Percentiles rank a stretch among this genome's conserved stretches.
These are phyloP conservation scores for Meyerozyma guilliermondii DNA, from an alignment of 1,139 yeast species.

Conservation along the genomic window DNA sequence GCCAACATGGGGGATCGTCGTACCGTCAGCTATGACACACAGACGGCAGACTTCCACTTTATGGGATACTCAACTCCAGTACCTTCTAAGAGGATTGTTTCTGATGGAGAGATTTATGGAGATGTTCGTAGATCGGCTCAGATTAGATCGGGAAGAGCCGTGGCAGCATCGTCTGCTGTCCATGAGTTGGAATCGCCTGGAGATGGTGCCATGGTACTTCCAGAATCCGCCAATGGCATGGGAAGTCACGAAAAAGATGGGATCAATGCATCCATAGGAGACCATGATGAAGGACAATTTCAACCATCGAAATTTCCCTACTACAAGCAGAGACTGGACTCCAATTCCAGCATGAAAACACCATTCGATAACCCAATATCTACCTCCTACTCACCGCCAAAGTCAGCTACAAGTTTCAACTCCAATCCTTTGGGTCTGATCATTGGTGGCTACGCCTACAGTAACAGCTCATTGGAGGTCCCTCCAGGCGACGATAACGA, in stretches of 20 bases:
- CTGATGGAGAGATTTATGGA: neutral
- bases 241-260: neutral
- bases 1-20: slow-evolving; percentile 14
- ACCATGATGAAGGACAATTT: neutral
- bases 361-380: neutral
- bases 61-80: neutral
- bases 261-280: neutral
- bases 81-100: neutral
- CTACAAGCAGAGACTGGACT: neutral
- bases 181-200: neutral
- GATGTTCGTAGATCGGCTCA: slow-evolving; percentile 3
- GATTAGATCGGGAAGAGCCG: slow-evolving; percentile 11
- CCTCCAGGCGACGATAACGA: slow-evolving; percentile 3
- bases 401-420: slow-evolving; percentile 9
- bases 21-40: slow-evolving; percentile 26
- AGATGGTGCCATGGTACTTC: neutral
- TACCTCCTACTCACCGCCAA: slow-evolving; percentile 4
- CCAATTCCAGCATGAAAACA: neutral
- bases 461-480: slow-evolving; percentile 20
- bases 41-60: slow-evolving; percentile 2
- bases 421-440: slow-evolving; percentile 25
- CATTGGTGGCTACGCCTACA: slow-evolving; percentile 26
- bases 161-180: slow-evolving; percentile 1
- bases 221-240: neutral
- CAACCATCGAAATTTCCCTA: neutral